These are phyloP conservation scores for Mucor mucedo DNA, from an alignment of 371 early-diverging fungal species.

Conservation along the genomic window DNA sequence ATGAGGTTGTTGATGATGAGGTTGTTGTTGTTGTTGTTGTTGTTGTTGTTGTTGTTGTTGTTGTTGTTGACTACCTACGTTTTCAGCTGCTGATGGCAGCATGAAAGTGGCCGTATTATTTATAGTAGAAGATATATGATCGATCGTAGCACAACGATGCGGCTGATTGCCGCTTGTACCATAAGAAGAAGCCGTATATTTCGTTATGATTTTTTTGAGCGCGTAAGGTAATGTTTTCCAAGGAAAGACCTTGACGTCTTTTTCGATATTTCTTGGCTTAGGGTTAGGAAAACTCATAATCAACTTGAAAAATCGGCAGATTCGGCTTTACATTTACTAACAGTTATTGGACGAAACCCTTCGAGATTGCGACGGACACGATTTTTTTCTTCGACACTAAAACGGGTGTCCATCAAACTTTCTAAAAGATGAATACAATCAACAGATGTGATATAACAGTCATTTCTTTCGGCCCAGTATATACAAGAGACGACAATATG, in stretches of 20 bases:
- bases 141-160: constrained; percentile 5
- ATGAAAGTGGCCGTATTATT: background rate
- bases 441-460: constrained; percentile 81
- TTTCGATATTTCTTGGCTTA: constrained; percentile 86
- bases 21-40: background rate
- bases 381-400: constrained; percentile 86
- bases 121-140: background rate
- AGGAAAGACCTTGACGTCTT: constrained; percentile 84
- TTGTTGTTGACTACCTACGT: background rate
- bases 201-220: constrained; percentile 76
- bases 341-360: constrained; percentile 80
- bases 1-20: background rate
- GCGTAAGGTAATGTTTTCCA: constrained; percentile 74
- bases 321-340: constrained; percentile 76
- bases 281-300: constrained; percentile 87
- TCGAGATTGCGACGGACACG: constrained; percentile 85
- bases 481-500: constrained; percentile 71
- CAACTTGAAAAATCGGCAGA: constrained; percentile 78
- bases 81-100: background rate
- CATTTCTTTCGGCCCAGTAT: constrained; percentile 77
- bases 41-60: background rate
- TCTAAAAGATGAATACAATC: constrained; percentile 82
- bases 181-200: constrained; percentile 54
- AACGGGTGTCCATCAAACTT: constrained; percentile 73
- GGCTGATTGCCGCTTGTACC: background rate